phyloP scores from a whole-genome alignment of 176 grass and related monocot genomes.

The Zoysia pacifica region DNA sequence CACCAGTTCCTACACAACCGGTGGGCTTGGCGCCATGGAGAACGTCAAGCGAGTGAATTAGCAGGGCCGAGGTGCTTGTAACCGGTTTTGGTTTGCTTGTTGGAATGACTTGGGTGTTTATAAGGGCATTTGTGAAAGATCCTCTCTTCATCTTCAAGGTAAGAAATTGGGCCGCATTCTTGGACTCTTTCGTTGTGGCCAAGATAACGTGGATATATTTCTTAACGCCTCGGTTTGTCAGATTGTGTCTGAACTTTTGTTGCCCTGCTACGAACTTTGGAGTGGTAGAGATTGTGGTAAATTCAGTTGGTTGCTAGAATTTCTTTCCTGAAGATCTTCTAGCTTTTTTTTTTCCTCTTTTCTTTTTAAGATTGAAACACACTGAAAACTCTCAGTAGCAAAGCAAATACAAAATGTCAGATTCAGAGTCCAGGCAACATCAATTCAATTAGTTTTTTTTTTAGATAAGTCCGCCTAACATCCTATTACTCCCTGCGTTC shows the following conservation, averaged over 20 bases:
- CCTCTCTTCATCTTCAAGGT: constrained; percentile 6
- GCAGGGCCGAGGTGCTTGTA: not conserved
- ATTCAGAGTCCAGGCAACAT: not conserved
- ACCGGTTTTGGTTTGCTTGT: constrained; percentile 53
- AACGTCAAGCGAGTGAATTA: not conserved
- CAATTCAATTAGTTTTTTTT: not conserved
- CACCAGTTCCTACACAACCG: not conserved
- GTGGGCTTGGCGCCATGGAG: not conserved
- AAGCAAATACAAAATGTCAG: not conserved
- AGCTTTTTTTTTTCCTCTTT: not conserved
- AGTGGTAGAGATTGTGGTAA: not conserved
- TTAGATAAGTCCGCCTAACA: not conserved
- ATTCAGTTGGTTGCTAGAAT: constrained; percentile 1
- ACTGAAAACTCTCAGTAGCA: not conserved
- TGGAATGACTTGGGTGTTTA: constrained; percentile 39
- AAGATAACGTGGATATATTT: constrained; percentile 34
- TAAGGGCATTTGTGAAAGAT: constrained; percentile 37
- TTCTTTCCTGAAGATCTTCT: not conserved
- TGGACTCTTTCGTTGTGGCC: constrained; percentile 38
- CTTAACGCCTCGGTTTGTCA: constrained; percentile 37
- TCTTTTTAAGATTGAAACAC: not conserved
- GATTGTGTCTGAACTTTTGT: constrained; percentile 12
- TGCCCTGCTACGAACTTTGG: not conserved
- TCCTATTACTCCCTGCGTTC: no score
- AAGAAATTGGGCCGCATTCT: constrained; percentile 23